phyloP scores from a whole-genome alignment of 2,329 filamentous ascomycete species.

The Colletotrichum sp. region DNA sequence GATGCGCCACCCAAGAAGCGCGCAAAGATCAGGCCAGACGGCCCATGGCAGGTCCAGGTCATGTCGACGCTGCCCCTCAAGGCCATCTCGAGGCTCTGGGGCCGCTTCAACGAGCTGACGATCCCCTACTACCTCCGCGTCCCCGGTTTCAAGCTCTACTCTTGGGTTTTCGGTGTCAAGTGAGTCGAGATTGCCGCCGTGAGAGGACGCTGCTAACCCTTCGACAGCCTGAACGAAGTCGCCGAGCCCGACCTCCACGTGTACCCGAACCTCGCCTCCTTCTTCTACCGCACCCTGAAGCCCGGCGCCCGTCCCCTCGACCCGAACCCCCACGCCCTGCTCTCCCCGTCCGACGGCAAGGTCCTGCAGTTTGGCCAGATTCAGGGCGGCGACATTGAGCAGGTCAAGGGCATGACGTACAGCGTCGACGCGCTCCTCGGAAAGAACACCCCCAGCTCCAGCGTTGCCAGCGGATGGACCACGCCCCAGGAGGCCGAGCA shows the following conservation, averaged over 20 bases:
- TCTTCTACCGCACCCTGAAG: slow-evolving; percentile 96
- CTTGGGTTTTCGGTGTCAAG: slow-evolving; percentile 90
- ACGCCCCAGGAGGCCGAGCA: slow-evolving; percentile 29
- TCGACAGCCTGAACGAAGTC: slow-evolving; percentile 77
- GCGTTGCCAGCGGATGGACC: slow-evolving; percentile 49
- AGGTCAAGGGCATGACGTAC: slow-evolving; percentile 99
- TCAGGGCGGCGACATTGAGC: slow-evolving; percentile 92
- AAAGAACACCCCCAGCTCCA: slow-evolving; percentile 60
- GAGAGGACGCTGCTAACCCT: slow-evolving; percentile 25
- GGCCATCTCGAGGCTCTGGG: slow-evolving; percentile 88
- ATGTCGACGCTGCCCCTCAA: slow-evolving; percentile 94
- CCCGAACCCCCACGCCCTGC: slow-evolving; percentile 76
- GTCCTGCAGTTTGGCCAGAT: slow-evolving; percentile 93
- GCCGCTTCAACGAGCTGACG: slow-evolving; percentile 85
- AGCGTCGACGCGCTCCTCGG: slow-evolving; percentile 92
- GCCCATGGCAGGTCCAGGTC: slow-evolving; percentile 91
- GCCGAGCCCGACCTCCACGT: slow-evolving; percentile 85
- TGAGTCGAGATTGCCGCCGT: slow-evolving; percentile 29
- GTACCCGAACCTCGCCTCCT: slow-evolving; percentile 92
- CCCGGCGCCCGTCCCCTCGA: slow-evolving; percentile 87
- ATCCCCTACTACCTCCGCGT: slow-evolving; percentile 88
- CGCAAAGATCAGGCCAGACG: slow-evolving; percentile 75
- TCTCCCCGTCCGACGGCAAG: slow-evolving; percentile 90
- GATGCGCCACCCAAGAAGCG: slow-evolving; percentile 55
- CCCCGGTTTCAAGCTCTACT: slow-evolving; percentile 90